Percentiles rank a stretch among this genome's conserved stretches.
Conservation (phyloP, 345 rosid species). For the Camelina laxa region DNA sequence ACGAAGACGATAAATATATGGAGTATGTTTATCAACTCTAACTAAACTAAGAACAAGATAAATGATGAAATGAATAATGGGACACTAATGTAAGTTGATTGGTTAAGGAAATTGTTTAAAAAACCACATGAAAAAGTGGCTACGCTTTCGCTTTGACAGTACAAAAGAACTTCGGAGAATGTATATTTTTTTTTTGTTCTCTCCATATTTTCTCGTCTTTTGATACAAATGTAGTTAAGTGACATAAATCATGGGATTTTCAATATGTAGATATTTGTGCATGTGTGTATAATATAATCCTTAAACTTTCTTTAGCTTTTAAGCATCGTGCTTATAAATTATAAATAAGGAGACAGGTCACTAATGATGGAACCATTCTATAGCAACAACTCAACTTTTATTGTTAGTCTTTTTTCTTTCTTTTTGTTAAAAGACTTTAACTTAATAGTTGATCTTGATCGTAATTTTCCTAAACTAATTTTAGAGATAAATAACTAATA, state of each 20-base stretch:
- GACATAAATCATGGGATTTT: constrained; percentile 31
- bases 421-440: too few relatives aligned
- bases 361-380: neutral
- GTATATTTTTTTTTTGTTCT: constrained; percentile 1
- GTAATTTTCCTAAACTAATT: too few relatives aligned
- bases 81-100: constrained; percentile 39
- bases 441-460: neutral
- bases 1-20: neutral
- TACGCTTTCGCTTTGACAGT: constrained; percentile 44
- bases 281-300: constrained; percentile 19
- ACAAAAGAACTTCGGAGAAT: constrained; percentile 50
- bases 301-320: constrained; percentile 17
- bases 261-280: constrained; percentile 6
- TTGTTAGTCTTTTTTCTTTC: neutral
- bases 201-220: constrained; percentile 37
- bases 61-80: neutral
- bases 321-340: constrained; percentile 2
- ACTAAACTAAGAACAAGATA: neutral
- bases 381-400: neutral
- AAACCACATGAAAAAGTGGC: constrained; percentile 44
- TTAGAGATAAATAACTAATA: too few relatives aligned
- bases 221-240: constrained; percentile 12
- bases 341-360: neutral
- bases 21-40: neutral
- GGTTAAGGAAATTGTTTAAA: constrained; percentile 27